Evolutionary conservation across 1,139 yeast species (phyloP), one percentile per base, ranked within the genome.

Genomic region (Diutina sp.): DNA sequence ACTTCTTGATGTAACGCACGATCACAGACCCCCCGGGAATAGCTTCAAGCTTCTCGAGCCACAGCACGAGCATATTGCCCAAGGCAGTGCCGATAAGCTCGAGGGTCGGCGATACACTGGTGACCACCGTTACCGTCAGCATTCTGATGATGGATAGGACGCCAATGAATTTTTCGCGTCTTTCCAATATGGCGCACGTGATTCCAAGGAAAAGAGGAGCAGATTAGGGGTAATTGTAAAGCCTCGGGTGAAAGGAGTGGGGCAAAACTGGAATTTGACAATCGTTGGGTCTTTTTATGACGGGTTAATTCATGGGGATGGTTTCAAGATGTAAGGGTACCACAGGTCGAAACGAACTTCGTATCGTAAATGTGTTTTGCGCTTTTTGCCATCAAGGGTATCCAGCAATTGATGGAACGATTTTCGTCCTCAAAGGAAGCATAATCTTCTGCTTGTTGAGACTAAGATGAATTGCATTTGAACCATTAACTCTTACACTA

Each of bases 21-120:
- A 90, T 70, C 57, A 87, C 80, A 45, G 78, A 77, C 16, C 97
- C 96, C 48, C 98, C 98, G 1, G 99, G 99, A 30, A 89, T 60
- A 51, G 65, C 67, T 51, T 70, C 73, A 56, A 77, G 32, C 41
- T 21, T 29, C 11, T 52, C 55, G 18, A 50, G 44, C 53, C 53
- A 50, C 53, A 30, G 44, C 18, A 50, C 53, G n/a, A 50, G 28
- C n/a, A 38, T 50, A n/a, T 50, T 38, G n/a, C 21, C 41, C 16
- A 50, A 50, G 25, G 53, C 53, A 21, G 32, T 18, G 41, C 53
- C 53, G 28, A 50, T 50, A 18, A 50, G 53, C 44, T 50, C 53
- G 16, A 50, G 53, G 25, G 53, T 29, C 3, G 53, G 53, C 44
- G 53, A 38, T 6, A 50, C 41, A n/a, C 44, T 30, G 7, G 53